These are phyloP conservation scores for Ceratocystis cacaofunesta DNA, from an alignment of 2,329 filamentous ascomycete genomes.

Conservation along the genomic window DNA sequence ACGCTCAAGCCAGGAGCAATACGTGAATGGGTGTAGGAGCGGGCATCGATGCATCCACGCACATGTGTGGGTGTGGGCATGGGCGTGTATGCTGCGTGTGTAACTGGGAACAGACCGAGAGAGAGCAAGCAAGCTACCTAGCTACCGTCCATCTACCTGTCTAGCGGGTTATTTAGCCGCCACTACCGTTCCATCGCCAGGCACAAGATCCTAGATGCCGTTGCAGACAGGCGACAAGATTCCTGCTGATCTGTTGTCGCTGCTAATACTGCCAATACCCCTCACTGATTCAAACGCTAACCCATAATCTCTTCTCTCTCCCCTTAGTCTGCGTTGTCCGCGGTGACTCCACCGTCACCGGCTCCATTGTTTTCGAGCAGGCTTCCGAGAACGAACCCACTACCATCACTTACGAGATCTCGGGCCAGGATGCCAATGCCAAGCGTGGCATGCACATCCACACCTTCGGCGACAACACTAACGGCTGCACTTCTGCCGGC, in stretches of 20 bases:
- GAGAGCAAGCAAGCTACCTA: neutral
- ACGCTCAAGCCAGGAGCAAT: slow-evolving; percentile 13
- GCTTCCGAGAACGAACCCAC: slow-evolving; percentile 65
- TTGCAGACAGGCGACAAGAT: neutral
- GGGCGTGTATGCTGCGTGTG: neutral
- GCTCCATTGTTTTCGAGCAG: slow-evolving; percentile 93
- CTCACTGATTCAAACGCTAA: slow-evolving; percentile 1
- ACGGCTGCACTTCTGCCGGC: slow-evolving; percentile 95
- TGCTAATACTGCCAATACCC: slow-evolving; percentile 2
- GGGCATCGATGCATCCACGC: neutral
- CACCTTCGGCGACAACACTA: slow-evolving; percentile 99
- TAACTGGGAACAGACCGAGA: neutral
- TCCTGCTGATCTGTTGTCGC: neutral
- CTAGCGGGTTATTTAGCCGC: neutral
- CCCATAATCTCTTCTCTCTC: slow-evolving; percentile 13
- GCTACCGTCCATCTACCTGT: neutral
- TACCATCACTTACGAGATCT: slow-evolving; percentile 82
- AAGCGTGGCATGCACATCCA: slow-evolving; percentile 98
- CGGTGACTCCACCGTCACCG: slow-evolving; percentile 90
- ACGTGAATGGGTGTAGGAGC: neutral
- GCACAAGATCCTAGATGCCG: neutral
- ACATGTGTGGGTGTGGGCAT: neutral
- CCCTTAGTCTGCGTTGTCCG: slow-evolving; percentile 82
- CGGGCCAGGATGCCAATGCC: slow-evolving; percentile 83
- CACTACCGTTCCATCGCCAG: neutral